phyloP scores from a whole-genome alignment of 495 filamentous ascomycete species.

The Penicillium fimorum region DNA sequence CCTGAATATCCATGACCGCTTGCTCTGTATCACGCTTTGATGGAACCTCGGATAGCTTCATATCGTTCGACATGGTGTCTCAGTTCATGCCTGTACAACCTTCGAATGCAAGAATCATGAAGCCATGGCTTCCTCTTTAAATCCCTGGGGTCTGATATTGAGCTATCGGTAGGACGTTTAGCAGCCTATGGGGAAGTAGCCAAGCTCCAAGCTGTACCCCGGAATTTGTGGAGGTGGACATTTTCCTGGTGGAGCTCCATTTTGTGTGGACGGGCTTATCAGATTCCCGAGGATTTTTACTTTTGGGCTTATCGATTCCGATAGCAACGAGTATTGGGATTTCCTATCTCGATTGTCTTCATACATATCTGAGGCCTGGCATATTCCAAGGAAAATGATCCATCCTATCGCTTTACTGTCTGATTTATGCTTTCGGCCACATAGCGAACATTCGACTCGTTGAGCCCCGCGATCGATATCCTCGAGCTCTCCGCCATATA shows the following conservation, averaged over 20 bases:
- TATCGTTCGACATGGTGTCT: conserved; percentile 6
- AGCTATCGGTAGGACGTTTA: conserved; percentile 1
- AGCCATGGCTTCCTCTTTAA: conserved; percentile 11
- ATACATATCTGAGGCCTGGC: background rate
- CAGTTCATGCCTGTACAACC: background rate
- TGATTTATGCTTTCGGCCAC: background rate
- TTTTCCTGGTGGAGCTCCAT: conserved; percentile 11
- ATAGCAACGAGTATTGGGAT: background rate
- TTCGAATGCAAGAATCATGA: background rate
- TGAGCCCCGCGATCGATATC: background rate
- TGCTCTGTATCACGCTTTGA: conserved; percentile 10
- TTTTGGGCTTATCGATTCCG: no score
- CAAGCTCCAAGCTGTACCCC: conserved; percentile 12
- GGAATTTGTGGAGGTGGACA: conserved; percentile 14
- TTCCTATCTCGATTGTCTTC: background rate
- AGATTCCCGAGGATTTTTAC: no score
- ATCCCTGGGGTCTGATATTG: conserved; percentile 6
- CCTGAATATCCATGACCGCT: conserved; percentile 6
- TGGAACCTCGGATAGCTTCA: conserved; percentile 11
- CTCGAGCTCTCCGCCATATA: background rate
- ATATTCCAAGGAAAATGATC: background rate
- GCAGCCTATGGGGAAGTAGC: conserved; percentile 6
- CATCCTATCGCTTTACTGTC: background rate
- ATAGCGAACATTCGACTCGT: background rate
- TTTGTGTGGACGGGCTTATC: conserved; percentile 11